These are phyloP conservation scores for Pseudomicrostroma phylloplanum DNA, from an alignment of 1,284 basidiomycete species.

Conservation along the genomic window DNA sequence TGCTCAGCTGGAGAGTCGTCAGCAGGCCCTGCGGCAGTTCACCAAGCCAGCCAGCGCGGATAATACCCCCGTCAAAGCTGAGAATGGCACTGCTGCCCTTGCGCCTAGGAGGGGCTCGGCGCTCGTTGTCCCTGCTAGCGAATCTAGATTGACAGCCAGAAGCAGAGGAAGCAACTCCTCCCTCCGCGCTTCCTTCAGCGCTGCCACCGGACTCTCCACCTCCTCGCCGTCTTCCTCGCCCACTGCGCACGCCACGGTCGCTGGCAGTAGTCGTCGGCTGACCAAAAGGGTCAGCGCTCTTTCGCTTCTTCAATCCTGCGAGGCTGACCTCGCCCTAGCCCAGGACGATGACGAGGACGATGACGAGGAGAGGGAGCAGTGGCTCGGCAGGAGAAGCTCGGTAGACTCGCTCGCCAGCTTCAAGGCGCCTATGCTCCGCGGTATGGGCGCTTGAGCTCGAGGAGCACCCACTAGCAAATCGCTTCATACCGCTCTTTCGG, in stretches of 20 bases:
- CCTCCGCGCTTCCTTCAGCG: background rate
- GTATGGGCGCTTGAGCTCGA: background rate
- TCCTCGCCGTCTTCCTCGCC: too few species aligned
- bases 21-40: conserved; percentile 27
- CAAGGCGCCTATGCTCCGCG: conserved; percentile 28
- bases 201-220: background rate
- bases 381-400: background rate
- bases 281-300: too few species aligned
- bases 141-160: background rate
- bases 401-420: conserved; percentile 13
- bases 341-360: background rate
- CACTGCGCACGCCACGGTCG: too few species aligned
- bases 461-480: background rate
- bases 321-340: too few species aligned
- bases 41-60: conserved; percentile 6
- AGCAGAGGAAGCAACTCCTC: background rate
- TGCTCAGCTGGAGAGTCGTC: conserved; percentile 33
- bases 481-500: background rate
- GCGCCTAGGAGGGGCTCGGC: background rate
- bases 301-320: too few species aligned
- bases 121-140: background rate
- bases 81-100: background rate
- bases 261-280: too few species aligned
- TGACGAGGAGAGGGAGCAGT: background rate
- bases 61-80: background rate